A percentile compares a stretch with the other conserved stretches of the same genome.
These are phyloP conservation scores for Hura crepitans DNA, from an alignment of 441 rosid species.

Conservation along the genomic window DNA sequence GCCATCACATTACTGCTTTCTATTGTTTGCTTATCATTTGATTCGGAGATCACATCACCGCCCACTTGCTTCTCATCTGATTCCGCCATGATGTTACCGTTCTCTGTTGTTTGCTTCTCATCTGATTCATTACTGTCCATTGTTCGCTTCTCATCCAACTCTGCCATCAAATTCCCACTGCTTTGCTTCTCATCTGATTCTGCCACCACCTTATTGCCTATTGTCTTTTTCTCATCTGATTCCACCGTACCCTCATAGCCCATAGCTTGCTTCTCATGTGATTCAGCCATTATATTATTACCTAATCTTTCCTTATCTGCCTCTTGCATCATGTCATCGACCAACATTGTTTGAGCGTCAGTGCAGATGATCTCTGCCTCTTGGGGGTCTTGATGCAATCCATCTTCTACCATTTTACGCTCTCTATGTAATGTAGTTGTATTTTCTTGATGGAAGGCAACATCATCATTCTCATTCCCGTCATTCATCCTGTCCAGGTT, in stretches of 20 bases:
- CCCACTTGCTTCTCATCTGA: not conserved
- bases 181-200: slow-evolving; percentile 13
- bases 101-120: slow-evolving; percentile 28
- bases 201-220: slow-evolving; percentile 18
- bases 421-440: slow-evolving; percentile 19
- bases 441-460: slow-evolving; percentile 24
- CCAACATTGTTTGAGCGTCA: slow-evolving; percentile 6
- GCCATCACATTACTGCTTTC: no score
- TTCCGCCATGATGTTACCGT: not conserved
- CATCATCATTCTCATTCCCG: slow-evolving; percentile 24
- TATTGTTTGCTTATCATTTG: no score
- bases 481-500: slow-evolving; percentile 25
- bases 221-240: slow-evolving; percentile 18
- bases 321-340: slow-evolving; percentile 25
- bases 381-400: slow-evolving; percentile 24
- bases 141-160: slow-evolving; percentile 8
- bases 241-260: slow-evolving; percentile 27
- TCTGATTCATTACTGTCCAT: slow-evolving; percentile 27
- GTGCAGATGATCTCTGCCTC: slow-evolving; percentile 18
- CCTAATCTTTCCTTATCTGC: slow-evolving; percentile 13
- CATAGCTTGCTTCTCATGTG: slow-evolving; percentile 18
- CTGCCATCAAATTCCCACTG: no score
- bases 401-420: slow-evolving; percentile 5
- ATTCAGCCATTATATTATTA: slow-evolving; percentile 25
- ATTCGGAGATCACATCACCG: not conserved